Evolutionary conservation across 345 rosid genomes (phyloP).

Genomic region (Eucalyptus marginata): DNA sequence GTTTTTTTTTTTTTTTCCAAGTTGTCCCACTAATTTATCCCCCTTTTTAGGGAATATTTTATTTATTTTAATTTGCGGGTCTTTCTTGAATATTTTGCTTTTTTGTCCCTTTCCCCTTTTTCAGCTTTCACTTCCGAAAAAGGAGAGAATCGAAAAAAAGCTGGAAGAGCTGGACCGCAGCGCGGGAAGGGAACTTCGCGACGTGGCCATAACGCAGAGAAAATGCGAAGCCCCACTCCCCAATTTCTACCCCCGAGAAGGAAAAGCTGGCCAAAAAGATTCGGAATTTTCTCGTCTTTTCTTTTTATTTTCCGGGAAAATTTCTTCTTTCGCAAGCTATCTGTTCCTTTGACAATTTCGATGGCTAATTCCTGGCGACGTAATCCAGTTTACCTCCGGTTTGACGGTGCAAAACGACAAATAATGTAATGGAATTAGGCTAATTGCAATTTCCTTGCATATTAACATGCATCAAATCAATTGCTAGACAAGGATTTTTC

Average conservation of each 20-base stretch:
- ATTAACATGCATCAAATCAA: accelerated
- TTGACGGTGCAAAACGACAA: not conserved
- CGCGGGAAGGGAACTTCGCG: not conserved
- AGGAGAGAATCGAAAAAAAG: not conserved
- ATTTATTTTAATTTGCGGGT: not conserved
- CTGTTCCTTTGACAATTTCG: not conserved
- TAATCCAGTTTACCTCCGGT: not conserved
- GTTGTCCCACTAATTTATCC: not conserved
- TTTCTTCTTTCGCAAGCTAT: not conserved
- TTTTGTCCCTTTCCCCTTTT: not conserved
- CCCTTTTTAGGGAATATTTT: not conserved
- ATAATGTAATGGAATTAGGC: not conserved
- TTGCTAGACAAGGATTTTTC: not conserved
- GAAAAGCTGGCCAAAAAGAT: not conserved
- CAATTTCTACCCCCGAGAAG: not conserved
- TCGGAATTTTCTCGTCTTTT: not conserved
- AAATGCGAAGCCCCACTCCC: not conserved
- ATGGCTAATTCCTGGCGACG: not conserved
- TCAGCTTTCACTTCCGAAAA: not conserved
- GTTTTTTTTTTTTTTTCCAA: not conserved
- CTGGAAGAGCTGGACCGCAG: not conserved
- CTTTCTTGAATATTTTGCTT: not conserved
- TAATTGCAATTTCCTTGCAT: not conserved
- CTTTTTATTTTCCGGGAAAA: not conserved
- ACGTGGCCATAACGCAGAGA: not conserved